Evolutionary conservation across 345 rosid species (phyloP), one percentile per base, ranked within the genome.

Genomic region (Reutealis trisperma): DNA sequence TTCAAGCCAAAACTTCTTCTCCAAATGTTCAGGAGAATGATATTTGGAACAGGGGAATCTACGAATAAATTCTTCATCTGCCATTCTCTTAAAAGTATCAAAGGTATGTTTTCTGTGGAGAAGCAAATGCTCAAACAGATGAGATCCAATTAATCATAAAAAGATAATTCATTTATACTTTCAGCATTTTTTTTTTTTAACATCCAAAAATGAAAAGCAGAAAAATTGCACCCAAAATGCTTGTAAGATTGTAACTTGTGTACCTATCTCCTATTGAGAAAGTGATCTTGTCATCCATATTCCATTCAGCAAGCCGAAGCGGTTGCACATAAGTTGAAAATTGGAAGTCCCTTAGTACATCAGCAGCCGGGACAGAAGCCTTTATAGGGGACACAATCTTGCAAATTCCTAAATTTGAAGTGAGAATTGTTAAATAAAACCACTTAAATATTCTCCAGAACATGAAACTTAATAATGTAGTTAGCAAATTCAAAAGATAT

Each of bases 1-100:
- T 89, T 96, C 98, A 81, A 90, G 83, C 99, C 99, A 96, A 88
- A 96, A 96, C 82, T 96, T 96, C 88, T 96, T 92, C 87, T 96
- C 99, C 99, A 94, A 45, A 92, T 86, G 92, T 49, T 92, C 64
- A 73, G 89, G 89, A 75, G 99, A 97, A 83, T 94, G 92, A 88
- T 88, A 88, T 75, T 96, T 92, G 80, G 88, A 83, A 88, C 98
- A 92, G 73, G 84, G 91, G 86, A 94, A 96, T 89, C 97, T 90
- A 84, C 94, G 98, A 73, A 89, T 91, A 96, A 78, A 88, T 90
- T n/a, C 89, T 94, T 94, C 93, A 90, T 92, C 72, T n/a, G 99
- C 99, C 96, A 94, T 94, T 86, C 88, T 96, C 93, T 96, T 98
- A 77, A 90, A 96, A 75, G 92, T 98, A 57, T 96, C 96, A 84